A percentile compares a stretch with the other conserved stretches of the same genome.
Evolutionary conservation across 805 yeast genomes (phyloP).

Genomic region (Candida orba): DNA sequence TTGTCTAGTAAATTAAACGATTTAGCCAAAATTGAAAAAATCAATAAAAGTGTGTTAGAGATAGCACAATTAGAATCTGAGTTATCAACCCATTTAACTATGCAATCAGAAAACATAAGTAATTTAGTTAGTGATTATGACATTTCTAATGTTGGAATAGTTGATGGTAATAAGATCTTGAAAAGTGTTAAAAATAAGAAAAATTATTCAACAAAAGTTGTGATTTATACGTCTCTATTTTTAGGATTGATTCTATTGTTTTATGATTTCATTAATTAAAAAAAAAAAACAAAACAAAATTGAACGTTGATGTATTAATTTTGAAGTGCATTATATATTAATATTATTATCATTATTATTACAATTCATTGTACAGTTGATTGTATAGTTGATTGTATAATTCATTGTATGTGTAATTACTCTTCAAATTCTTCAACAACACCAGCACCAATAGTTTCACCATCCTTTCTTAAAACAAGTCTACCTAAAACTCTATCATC

Average conservation of each 20-base stretch:
- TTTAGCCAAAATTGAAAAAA: conserved; percentile 48
- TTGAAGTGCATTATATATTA: too few species aligned
- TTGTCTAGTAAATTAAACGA: conserved; percentile 53
- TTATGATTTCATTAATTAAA: conserved; percentile 40
- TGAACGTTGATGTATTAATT: too few species aligned
- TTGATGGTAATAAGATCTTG: conserved; percentile 64
- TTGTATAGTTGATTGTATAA: too few species aligned
- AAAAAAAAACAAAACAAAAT: too few species aligned
- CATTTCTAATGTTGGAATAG: conserved; percentile 56
- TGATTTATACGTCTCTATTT: conserved; percentile 46
- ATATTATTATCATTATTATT: too few species aligned
- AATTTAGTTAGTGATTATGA: conserved; percentile 59
- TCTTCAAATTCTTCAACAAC: conserved; percentile 60
- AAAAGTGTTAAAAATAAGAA: conserved; percentile 61
- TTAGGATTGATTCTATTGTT: conserved; percentile 51
- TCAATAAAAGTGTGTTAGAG: conserved; percentile 61
- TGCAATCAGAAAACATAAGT: conserved; percentile 66
- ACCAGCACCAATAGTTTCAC: conserved; percentile 99
- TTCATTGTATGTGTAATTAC: neutral
- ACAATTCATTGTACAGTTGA: too few species aligned
- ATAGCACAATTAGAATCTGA: conserved; percentile 71
- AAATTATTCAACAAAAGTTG: conserved; percentile 49
- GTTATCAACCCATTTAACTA: conserved; percentile 60
- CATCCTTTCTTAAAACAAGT: conserved; percentile 98
- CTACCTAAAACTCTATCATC: conserved; percentile 98